Percentiles rank a stretch among this genome's conserved stretches.
These are phyloP conservation scores for Myriosclerotinia scirpicola DNA, from an alignment of 2,329 filamentous ascomycete genomes.

Conservation along the genomic window DNA sequence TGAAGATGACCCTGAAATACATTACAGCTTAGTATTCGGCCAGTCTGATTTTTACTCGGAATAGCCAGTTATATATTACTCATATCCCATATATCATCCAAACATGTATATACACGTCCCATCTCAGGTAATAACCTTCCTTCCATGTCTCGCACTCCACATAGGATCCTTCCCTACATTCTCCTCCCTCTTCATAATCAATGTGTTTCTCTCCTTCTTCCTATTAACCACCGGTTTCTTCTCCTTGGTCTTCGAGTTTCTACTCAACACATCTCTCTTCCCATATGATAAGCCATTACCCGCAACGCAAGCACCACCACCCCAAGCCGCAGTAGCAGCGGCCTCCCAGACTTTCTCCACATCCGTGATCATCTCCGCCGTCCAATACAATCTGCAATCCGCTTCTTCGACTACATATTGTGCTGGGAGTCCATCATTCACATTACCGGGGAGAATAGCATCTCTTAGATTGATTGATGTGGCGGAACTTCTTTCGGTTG, in stretches of 20 bases:
- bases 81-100: no score
- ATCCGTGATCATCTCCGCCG: constrained; percentile 52
- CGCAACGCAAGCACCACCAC: constrained; percentile 42
- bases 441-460: constrained; percentile 37
- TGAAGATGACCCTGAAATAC: no score
- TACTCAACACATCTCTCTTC: background rate
- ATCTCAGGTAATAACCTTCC: background rate
- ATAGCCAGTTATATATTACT: no score
- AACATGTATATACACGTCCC: background rate
- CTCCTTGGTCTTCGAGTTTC: background rate
- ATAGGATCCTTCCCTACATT: constrained; percentile 2
- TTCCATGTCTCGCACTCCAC: constrained; percentile 16
- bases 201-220: constrained; percentile 10
- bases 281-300: constrained; percentile 32
- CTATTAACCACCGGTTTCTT: constrained; percentile 10
- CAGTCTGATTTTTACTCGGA: no score
- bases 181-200: constrained; percentile 3
- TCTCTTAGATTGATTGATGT: constrained; percentile 47
- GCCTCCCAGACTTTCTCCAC: constrained; percentile 54
- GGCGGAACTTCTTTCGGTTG: constrained; percentile 35
- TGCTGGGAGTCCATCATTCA: constrained; percentile 46
- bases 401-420: constrained; percentile 63
- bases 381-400: constrained; percentile 61
- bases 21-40: no score
- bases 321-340: constrained; percentile 45